Conservation (phyloP, 768 basidiomycete genomes). For the Leucocoprinus leucothites region DNA sequence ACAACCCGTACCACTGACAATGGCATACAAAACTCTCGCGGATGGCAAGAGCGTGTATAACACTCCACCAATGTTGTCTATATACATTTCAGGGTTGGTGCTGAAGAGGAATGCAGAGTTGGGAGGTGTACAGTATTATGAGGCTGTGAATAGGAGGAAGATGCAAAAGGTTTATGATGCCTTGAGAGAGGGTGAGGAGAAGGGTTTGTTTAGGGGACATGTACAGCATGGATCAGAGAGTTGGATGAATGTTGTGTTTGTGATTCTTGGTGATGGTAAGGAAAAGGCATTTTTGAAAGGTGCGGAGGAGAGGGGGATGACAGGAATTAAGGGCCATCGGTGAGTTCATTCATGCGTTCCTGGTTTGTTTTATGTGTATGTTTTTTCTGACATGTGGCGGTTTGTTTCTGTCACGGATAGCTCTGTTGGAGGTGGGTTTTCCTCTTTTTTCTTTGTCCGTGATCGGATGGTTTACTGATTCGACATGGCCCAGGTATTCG, state of each 20-base stretch:
- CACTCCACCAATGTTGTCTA: constrained; percentile 88
- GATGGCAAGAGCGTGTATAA: constrained; percentile 81
- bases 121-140: constrained; percentile 66
- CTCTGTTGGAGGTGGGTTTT: constrained; percentile 7
- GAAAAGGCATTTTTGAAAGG: constrained; percentile 77
- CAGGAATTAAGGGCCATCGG: constrained; percentile 91
- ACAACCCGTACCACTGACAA: constrained; percentile 67
- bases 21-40: constrained; percentile 82
- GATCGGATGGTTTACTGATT: neutral
- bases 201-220: constrained; percentile 67
- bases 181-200: constrained; percentile 65
- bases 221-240: constrained; percentile 77
- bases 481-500: constrained; percentile 74
- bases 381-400: neutral
- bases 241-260: constrained; percentile 96
- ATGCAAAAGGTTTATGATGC: constrained; percentile 72
- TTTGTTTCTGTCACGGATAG: neutral
- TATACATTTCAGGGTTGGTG: constrained; percentile 89
- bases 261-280: constrained; percentile 65
- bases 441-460: neutral
- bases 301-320: constrained; percentile 77
- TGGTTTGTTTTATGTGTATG: neutral
- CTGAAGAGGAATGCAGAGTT: constrained; percentile 63
- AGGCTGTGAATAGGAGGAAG: constrained; percentile 67
- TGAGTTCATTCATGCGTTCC: constrained; percentile 33